phyloP scores from a whole-genome alignment of 208 protist species.

The Acanthamoeba lenticulata region DNA sequence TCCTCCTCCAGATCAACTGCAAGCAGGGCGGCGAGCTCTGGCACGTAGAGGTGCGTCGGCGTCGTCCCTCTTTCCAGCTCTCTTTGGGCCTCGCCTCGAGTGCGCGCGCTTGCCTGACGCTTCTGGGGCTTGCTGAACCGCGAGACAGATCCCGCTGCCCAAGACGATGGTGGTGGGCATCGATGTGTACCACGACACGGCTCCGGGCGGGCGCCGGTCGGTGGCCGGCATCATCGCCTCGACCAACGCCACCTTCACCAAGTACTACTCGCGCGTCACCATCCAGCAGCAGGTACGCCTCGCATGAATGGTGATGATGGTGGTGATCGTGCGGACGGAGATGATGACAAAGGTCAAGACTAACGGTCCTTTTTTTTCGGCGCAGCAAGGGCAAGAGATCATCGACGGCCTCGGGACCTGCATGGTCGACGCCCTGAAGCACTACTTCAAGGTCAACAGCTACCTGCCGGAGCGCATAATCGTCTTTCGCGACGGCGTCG shows the following conservation, averaged over 20 bases:
- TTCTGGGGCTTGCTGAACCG: background rate
- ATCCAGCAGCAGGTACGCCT: background rate
- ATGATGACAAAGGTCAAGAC: too few species aligned
- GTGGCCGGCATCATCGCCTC: conserved; percentile 72
- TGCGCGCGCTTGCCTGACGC: too few species aligned
- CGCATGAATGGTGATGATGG: background rate
- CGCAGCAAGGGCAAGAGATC: conserved; percentile 58
- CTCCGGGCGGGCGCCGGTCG: background rate
- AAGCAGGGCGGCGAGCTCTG: conserved; percentile 68
- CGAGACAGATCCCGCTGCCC: background rate
- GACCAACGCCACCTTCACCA: conserved; percentile 34
- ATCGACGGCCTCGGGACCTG: background rate
- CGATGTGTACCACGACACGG: conserved; percentile 75
- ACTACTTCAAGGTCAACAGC: conserved; percentile 67
- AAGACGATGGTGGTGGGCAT: conserved; percentile 76
- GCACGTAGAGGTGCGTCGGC: background rate
- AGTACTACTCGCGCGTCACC: conserved; percentile 55
- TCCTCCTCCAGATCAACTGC: conserved; percentile 65
- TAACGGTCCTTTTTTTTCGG: background rate
- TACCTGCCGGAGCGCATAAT: conserved; percentile 60
- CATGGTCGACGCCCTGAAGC: conserved; percentile 23
- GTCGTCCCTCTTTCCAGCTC: too few species aligned
- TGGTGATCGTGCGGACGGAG: too few species aligned
- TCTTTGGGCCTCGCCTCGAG: too few species aligned
- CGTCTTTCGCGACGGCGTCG: conserved; percentile 80